Evolutionary conservation across 768 basidiomycete genomes (phyloP), one percentile per base, ranked within the genome.

Genomic region (Piloderma croceum): DNA sequence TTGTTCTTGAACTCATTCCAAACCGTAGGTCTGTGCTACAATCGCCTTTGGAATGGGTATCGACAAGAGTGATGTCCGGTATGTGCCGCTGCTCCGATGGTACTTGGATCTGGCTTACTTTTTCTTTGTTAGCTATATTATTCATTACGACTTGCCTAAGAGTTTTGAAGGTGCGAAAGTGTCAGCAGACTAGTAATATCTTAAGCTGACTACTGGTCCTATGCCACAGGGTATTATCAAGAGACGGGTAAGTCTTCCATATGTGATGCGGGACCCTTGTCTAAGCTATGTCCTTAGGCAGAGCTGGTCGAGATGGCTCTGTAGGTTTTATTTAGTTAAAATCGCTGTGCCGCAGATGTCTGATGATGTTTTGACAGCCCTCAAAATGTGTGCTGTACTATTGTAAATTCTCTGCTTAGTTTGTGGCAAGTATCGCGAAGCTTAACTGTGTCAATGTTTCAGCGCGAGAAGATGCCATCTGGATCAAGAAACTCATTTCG

Each of bases 1-100:
- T n/a, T 39, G 6, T 27, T 12, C 20, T 4, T 18, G 10, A 7
- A 24, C 10, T 15, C 7, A 7, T 40, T 41, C 7, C n/a, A n/a
- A n/a, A n/a, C n/a, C n/a, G n/a, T 31, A 84, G 81, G 81, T 86
- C 31, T 79, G 84, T 19, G 84, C 84, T 7, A 87, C 86, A 0
- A 76, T 90, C 36, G 88, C 88, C 4, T 91, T 90, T 49, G 89
- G 89, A 2, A 79, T 90, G 64, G 88, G 88, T 2, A 90, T 91
- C 33, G 87, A 91, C 56, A 90, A 90, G 62, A 65, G 74, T 15
- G 81, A 88, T 46, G 84, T 87, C 38, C 71, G 83, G 78, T 79
- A 53, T 17, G 60, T 31, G 19, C 17, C 36, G 5, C 23, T 24
- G 22, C 22, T 41, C 15, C 11, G 3, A 33, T 25, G 31, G 32